These are phyloP conservation scores for Podaxis rugospora DNA, from an alignment of 768 basidiomycete species.

Conservation along the genomic window DNA sequence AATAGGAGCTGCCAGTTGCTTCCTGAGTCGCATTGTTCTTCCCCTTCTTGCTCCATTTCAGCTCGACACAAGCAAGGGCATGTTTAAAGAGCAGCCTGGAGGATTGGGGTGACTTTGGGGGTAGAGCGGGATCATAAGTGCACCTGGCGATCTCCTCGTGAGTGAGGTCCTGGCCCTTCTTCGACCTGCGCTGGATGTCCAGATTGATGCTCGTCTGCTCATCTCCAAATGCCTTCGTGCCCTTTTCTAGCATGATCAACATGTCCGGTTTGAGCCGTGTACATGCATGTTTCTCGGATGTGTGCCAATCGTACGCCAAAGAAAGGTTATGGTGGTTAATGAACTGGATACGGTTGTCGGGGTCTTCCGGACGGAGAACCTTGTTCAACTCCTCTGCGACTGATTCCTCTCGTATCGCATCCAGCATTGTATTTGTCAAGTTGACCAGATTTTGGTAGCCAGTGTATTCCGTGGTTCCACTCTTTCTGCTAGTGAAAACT, in stretches of 20 bases:
- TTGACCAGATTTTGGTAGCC: not conserved
- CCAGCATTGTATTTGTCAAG: not conserved
- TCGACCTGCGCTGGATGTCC: not conserved
- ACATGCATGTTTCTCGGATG: no score
- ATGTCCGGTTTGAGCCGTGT: not conserved
- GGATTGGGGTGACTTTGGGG: not conserved
- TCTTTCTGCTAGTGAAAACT: not conserved
- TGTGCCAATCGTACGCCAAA: not conserved
- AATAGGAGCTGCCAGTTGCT: no score
- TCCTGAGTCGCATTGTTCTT: no score
- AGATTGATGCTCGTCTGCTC: not conserved
- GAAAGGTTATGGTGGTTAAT: not conserved
- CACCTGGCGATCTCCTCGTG: not conserved
- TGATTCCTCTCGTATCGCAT: not conserved
- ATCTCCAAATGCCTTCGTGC: not conserved
- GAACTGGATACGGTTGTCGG: not conserved
- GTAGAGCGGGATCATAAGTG: not conserved
- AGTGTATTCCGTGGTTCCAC: not conserved
- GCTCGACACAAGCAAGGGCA: no score
- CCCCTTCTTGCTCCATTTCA: no score
- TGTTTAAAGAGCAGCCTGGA: no score
- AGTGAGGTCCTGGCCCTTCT: not conserved
- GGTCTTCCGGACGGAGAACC: not conserved
- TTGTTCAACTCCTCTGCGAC: not conserved
- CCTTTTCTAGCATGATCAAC: not conserved